Evolutionary conservation across 2,329 filamentous ascomycete genomes (phyloP).

Genomic region (Coleophoma eucalyptorum): DNA sequence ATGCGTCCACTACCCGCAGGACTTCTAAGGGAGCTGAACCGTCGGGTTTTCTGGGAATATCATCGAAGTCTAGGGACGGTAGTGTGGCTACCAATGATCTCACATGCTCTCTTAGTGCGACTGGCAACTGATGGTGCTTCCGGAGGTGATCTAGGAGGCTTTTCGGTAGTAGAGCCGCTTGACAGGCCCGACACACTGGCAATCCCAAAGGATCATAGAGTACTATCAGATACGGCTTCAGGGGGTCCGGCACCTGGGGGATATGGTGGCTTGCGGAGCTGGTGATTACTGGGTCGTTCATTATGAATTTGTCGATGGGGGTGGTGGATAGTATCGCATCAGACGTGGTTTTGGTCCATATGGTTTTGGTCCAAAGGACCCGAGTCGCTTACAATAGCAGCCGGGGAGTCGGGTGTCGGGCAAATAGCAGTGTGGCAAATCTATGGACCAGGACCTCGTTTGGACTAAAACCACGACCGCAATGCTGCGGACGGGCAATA

Average conservation of each 20-base stretch:
- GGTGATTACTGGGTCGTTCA: neutral
- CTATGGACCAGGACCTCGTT: slow-evolving; percentile 6
- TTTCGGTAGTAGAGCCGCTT: slow-evolving; percentile 12
- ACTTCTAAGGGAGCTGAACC: slow-evolving; percentile 5
- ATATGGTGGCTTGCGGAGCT: neutral
- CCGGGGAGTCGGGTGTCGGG: neutral
- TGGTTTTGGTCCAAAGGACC: slow-evolving; percentile 1
- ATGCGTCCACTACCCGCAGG: slow-evolving; percentile 10
- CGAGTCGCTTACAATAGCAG: neutral
- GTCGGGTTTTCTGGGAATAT: slow-evolving; percentile 5
- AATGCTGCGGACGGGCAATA: neutral
- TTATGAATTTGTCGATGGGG: neutral
- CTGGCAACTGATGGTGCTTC: slow-evolving; percentile 13
- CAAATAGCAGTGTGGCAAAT: neutral
- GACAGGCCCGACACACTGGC: slow-evolving; percentile 10
- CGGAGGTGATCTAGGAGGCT: slow-evolving; percentile 13
- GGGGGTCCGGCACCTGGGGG: slow-evolving; percentile 1
- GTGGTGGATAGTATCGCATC: neutral
- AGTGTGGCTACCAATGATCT: slow-evolving; percentile 4
- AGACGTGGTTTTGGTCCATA: slow-evolving; percentile 3
- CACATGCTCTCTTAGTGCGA: slow-evolving; percentile 3
- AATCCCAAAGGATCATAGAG: slow-evolving; percentile 4
- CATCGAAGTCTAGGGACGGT: slow-evolving; percentile 6
- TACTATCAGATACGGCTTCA: slow-evolving; percentile 4
- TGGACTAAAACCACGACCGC: slow-evolving; percentile 1